These are phyloP conservation scores for Piloderma croceum DNA, from an alignment of 768 basidiomycete genomes.

Conservation along the genomic window DNA sequence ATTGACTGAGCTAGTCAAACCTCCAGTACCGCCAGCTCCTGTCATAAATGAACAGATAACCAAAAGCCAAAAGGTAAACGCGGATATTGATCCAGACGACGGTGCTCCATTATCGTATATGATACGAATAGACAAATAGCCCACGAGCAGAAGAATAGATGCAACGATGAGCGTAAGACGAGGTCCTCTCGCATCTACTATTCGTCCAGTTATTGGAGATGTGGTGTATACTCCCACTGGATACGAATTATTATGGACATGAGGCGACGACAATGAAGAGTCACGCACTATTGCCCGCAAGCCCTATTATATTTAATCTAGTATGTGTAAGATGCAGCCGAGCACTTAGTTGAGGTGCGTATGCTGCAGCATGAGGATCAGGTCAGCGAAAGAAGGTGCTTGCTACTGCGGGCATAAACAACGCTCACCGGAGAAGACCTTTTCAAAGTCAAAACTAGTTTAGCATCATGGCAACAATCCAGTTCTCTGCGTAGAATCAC, in stretches of 20 bases:
- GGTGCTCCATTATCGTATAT: conserved; percentile 56
- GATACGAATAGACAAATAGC: conserved; percentile 69
- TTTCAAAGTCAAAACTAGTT: no score
- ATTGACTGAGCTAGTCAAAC: conserved; percentile 67
- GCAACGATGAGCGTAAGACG: conserved; percentile 56
- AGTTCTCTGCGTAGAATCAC: not conserved
- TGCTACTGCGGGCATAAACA: not conserved
- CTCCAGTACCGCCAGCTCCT: conserved; percentile 73
- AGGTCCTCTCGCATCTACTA: conserved; percentile 73
- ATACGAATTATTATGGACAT: not conserved
- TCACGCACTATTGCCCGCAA: conserved; percentile 68
- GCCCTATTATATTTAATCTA: conserved; percentile 71
- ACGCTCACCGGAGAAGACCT: not conserved
- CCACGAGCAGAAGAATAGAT: conserved; percentile 54
- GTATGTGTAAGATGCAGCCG: conserved; percentile 74
- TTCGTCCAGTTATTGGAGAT: conserved; percentile 74
- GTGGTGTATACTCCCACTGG: conserved; percentile 72
- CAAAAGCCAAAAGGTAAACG: conserved; percentile 43
- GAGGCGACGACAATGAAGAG: not conserved
- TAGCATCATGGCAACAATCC: no score
- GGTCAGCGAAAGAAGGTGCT: no score
- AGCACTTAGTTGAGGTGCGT: conserved; percentile 81
- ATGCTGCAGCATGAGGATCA: conserved; percentile 41
- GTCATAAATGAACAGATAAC: conserved; percentile 64
- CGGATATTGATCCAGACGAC: conserved; percentile 30